A percentile compares a stretch with the other conserved stretches of the same genome.
These are phyloP conservation scores for Penicillium sp. DNA, from an alignment of 2,329 filamentous ascomycete genomes.

Conservation along the genomic window DNA sequence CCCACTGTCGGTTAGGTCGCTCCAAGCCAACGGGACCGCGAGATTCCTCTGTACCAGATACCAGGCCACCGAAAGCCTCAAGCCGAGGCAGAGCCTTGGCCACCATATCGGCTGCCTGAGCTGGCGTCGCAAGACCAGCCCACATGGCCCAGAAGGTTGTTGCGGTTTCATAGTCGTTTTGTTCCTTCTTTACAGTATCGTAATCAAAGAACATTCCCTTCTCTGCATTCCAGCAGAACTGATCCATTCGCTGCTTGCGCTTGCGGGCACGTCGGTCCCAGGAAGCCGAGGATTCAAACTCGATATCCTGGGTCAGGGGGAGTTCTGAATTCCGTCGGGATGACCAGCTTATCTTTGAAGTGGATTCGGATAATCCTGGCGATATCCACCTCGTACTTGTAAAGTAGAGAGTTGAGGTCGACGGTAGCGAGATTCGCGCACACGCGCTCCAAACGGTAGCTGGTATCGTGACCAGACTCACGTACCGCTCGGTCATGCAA, in stretches of 20 bases:
- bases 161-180: constrained; percentile 81
- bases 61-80: constrained; percentile 81
- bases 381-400: constrained; percentile 97
- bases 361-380: constrained; percentile 78
- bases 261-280: constrained; percentile 90
- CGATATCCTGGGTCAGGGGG: constrained; percentile 63
- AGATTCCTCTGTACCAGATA: constrained; percentile 87
- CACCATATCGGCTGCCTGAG: constrained; percentile 83
- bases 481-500: constrained; percentile 92
- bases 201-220: constrained; percentile 99
- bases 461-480: constrained; percentile 95
- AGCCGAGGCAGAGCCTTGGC: constrained; percentile 80
- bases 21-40: constrained; percentile 77
- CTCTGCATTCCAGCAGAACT: constrained; percentile 88
- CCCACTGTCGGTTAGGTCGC: constrained; percentile 95
- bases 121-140: constrained; percentile 83
- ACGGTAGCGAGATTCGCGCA: constrained; percentile 89
- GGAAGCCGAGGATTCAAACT: constrained; percentile 76
- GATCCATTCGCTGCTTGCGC: constrained; percentile 83
- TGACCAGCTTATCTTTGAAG: constrained; percentile 78
- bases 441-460: constrained; percentile 85
- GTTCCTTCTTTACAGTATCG: constrained; percentile 77
- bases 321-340: constrained; percentile 79
- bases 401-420: constrained; percentile 90
- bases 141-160: constrained; percentile 98